Conservation (phyloP, 768 basidiomycete genomes). For the Lentinula aciculospora region DNA sequence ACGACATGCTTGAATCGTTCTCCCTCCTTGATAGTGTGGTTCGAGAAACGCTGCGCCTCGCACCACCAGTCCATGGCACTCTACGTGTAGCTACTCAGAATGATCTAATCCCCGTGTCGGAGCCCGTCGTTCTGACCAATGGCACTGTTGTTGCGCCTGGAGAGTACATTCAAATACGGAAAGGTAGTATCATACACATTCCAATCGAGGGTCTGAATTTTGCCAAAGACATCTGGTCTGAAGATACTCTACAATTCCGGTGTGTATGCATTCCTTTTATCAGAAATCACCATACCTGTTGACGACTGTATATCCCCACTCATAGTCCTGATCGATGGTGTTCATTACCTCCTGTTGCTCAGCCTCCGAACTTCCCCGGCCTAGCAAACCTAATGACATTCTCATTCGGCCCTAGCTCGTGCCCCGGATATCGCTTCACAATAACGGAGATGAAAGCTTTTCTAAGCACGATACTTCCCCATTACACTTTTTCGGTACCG, state of each 20-base stretch:
- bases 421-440: constrained; percentile 44
- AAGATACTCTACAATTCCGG: constrained; percentile 49
- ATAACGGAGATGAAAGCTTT: constrained; percentile 47
- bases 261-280: constrained; percentile 21
- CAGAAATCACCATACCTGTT: constrained; percentile 6
- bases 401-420: constrained; percentile 44
- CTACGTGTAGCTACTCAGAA: constrained; percentile 50
- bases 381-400: constrained; percentile 49
- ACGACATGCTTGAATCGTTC: constrained; percentile 31
- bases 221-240: constrained; percentile 48
- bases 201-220: constrained; percentile 53
- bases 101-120: constrained; percentile 47
- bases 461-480: constrained; percentile 36
- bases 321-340: constrained; percentile 51
- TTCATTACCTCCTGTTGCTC: constrained; percentile 28
- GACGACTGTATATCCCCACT: background rate
- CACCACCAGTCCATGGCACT: constrained; percentile 51
- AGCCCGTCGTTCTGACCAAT: constrained; percentile 34
- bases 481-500: constrained; percentile 39
- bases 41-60: constrained; percentile 50
- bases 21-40: constrained; percentile 54
- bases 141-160: constrained; percentile 30
- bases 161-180: constrained; percentile 37
- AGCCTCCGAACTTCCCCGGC: constrained; percentile 35
- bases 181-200: constrained; percentile 52